Conservation (phyloP, 139 green algal genomes). For the Coccomyxa sp. region DNA sequence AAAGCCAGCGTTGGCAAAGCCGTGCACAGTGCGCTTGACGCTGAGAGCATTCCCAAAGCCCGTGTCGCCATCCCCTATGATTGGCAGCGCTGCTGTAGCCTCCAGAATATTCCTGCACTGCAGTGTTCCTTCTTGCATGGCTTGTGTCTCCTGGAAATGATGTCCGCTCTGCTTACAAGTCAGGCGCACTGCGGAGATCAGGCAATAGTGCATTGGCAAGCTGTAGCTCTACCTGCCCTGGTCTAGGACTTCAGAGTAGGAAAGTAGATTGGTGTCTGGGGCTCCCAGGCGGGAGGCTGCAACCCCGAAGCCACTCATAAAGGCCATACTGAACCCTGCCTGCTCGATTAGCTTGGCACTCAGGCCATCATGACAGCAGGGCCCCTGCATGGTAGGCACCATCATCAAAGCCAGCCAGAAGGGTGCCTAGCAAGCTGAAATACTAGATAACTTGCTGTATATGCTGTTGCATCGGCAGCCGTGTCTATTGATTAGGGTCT, state of each 20-base stretch:
- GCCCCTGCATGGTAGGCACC: slow-evolving; percentile 59
- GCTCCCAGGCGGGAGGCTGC: slow-evolving; percentile 60
- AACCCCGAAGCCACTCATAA: slow-evolving; percentile 88
- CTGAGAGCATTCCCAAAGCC: slow-evolving; percentile 96
- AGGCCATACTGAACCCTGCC: slow-evolving; percentile 76
- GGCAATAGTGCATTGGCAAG: too few relatives aligned
- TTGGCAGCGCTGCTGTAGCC: slow-evolving; percentile 65
- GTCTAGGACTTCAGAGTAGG: slow-evolving; percentile 84
- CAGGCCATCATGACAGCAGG: slow-evolving; percentile 79
- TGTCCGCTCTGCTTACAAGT: too few relatives aligned
- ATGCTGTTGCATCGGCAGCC: not conserved
- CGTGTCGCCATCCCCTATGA: slow-evolving; percentile 97
- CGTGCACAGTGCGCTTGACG: slow-evolving; percentile 86
- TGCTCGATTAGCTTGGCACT: slow-evolving; percentile 75
- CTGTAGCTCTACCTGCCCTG: slow-evolving; percentile 9
- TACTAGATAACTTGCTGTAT: not conserved
- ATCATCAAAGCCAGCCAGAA: too few relatives aligned
- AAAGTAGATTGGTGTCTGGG: slow-evolving; percentile 83
- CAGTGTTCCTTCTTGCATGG: too few relatives aligned
- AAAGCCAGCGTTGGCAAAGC: slow-evolving; percentile 78
- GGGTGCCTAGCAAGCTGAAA: not conserved
- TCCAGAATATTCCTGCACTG: slow-evolving; percentile 54
- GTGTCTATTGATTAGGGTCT: not conserved
- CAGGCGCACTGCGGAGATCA: too few relatives aligned
- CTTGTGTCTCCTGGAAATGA: too few relatives aligned